Base-by-base conservation (phyloP, 495 filamentous ascomycete genomes). In the Penicillium paradoxum region DNA sequence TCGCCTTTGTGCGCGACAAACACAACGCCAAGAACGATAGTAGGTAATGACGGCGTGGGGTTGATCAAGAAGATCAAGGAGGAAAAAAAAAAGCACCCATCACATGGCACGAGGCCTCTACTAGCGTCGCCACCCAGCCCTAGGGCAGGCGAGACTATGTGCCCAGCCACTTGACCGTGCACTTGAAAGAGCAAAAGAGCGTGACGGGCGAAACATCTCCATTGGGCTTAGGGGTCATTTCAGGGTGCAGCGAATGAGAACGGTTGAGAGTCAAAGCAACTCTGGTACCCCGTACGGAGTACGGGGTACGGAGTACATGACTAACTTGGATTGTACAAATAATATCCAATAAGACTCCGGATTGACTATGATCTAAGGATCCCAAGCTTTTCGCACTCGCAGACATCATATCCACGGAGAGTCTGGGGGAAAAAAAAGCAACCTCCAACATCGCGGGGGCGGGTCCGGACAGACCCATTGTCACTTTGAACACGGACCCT, bases 101-200 rank as follows among this genome's bases (percentile, higher is more conserved):
- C 53, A 60, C 49, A 57, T 60, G 57, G 43, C 7, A 47, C 2
- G 3, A 17, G 13, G 34, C 38, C 22, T 27, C n/a, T n/a, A n/a
- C n/a, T 39, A 49, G 47, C 3, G 33, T 38, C 42, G 43, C 17
- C 43, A 45, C 17, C 13, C 14, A 27, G 41, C 25, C 11, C 18
- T 25, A 11, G 39, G 40, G 22, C 25, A 25, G 17, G 17, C 34
- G 8, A 49, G 22, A 40, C 4, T 13, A 8, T 25, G 15, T 14
- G 24, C 11, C 25, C 36, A 40, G 46, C 47, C 47, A 49, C 15
- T 40, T 40, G 5, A 13, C 15, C 14, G n/a, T 37, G 34, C 34
- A 34, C 32, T 9, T 14, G 2, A 17, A 9, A 14, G 22, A 29
- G 7, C 24, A 27, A 29, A 13, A 32, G 4, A 4, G 36, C 25